Base-by-base conservation (phyloP, 2,329 filamentous ascomycete species). In the Diaporthe capsici region DNA sequence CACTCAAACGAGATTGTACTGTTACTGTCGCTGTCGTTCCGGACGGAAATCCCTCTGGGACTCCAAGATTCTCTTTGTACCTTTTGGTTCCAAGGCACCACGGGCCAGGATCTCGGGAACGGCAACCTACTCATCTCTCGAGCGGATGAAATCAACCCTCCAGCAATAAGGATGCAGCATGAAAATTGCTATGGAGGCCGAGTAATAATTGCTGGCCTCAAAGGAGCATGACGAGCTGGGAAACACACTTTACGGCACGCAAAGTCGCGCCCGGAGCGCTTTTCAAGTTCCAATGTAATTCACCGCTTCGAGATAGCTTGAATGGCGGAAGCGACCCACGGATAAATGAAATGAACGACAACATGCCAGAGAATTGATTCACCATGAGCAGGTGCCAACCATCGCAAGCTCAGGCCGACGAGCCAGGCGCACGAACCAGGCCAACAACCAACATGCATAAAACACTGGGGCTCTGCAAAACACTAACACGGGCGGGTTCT, bases 1-100 rank as follows among this genome's bases (percentile, higher is more conserved):
- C 81, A 80, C 53, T 76, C 77, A 1, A 76, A 77, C 17, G 79
- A 76, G 15, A 78, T 61, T 0, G 67, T 77, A 1, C 79, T 74
- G 65, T 80, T 78, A 0, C 63, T 77, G 49, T 79, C 57, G 37
- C 42, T 5, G 78, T 78, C 28, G 10, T 75, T 9, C 57, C 63
- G 79, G 80, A 28, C 68, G 71, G 28, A 73, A 68, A 0, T 55
- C 58, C 17, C 9, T 58, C 31, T 20, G 4, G 20, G 9, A 17
- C 20, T 20, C 31, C 55, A 44, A 58, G 55, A 20, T 20, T 17
- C 7, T 58, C 31, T 15, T 42, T 44, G 37, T 28, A 39, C 39
- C 34, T 2, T 58, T 44, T 55, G 47, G 3, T 37, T 17, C 51
- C 34, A 39, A 42, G 25, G 28, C 15, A 25, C 15, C 22, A 2